These are phyloP conservation scores for Aspergillus phoenicis DNA, from an alignment of 2,329 filamentous ascomycete genomes.

Conservation along the genomic window DNA sequence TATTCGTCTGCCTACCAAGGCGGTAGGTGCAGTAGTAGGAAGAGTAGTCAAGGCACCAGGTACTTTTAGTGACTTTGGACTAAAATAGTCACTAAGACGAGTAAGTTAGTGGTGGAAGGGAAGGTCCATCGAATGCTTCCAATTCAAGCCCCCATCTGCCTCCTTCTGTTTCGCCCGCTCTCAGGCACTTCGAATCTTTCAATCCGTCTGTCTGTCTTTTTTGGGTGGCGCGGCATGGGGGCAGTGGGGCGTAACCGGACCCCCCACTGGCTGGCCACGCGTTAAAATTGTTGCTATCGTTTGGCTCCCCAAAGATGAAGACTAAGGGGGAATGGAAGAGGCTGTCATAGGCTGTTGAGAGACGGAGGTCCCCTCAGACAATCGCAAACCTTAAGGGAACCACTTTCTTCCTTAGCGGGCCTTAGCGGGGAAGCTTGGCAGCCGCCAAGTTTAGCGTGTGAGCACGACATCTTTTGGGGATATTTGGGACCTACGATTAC, in stretches of 20 bases:
- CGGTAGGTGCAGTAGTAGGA: not conserved
- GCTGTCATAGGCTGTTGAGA: not conserved
- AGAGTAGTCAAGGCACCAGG: not conserved
- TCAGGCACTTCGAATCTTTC: not conserved
- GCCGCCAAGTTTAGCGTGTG: not conserved
- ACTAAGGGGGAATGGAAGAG: not conserved
- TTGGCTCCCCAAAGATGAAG: not conserved
- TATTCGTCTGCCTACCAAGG: not conserved
- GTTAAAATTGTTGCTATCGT: conserved; percentile 7
- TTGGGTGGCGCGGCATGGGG: not conserved
- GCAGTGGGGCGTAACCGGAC: not conserved
- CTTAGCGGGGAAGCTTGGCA: conserved; percentile 22
- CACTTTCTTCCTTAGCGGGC: conserved; percentile 10
- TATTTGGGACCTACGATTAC: not conserved
- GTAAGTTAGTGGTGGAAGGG: too few species aligned
- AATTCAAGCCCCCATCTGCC: not conserved
- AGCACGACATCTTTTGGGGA: not conserved
- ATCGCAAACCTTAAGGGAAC: conserved; percentile 6
- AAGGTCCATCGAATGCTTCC: not conserved
- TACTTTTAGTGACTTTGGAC: not conserved
- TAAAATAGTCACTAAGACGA: too few species aligned
- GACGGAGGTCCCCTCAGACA: not conserved
- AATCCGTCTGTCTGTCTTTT: not conserved
- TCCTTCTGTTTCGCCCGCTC: not conserved
- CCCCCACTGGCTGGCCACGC: conserved; percentile 17